A percentile compares a stretch with the other conserved stretches of the same genome.
phyloP scores from a whole-genome alignment of 345 rosid genomes.

The Zanthoxylum bungeanum region DNA sequence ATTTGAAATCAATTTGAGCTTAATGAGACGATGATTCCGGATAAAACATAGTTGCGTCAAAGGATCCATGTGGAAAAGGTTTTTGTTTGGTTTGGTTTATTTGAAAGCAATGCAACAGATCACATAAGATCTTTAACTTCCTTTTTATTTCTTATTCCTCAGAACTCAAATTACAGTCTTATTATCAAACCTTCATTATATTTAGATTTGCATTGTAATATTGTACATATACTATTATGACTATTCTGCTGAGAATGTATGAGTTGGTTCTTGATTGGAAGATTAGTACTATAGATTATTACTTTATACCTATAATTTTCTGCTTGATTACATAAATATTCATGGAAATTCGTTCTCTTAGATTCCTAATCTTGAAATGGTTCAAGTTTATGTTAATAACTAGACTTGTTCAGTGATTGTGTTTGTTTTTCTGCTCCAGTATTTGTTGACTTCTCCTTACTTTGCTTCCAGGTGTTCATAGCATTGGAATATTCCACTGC shows the following conservation, averaged over 20 bases:
- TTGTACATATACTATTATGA: too few relatives aligned
- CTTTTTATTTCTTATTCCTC: not conserved
- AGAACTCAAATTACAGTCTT: too few relatives aligned
- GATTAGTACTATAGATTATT: not conserved
- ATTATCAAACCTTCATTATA: not conserved
- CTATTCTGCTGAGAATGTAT: not conserved
- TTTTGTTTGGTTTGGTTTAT: too few relatives aligned
- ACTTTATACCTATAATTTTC: not conserved
- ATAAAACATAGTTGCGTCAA: too few relatives aligned
- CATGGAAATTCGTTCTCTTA: not conserved
- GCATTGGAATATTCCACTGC: conserved; percentile 53
- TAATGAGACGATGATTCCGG: too few relatives aligned
- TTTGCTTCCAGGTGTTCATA: conserved; percentile 43
- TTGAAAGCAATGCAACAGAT: not conserved
- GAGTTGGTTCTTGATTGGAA: not conserved
- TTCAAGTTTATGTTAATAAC: not conserved
- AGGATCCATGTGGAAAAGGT: too few relatives aligned
- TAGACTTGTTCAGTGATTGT: not conserved
- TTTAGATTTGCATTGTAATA: not conserved
- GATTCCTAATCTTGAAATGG: not conserved
- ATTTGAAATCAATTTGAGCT: not conserved
- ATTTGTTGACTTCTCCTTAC: not conserved
- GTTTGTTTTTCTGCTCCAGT: too few relatives aligned
- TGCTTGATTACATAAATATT: not conserved
- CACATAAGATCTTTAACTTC: not conserved